Base-by-base conservation (phyloP, 1,284 basidiomycete genomes). In the Cutaneotrichosporon curvatum region DNA sequence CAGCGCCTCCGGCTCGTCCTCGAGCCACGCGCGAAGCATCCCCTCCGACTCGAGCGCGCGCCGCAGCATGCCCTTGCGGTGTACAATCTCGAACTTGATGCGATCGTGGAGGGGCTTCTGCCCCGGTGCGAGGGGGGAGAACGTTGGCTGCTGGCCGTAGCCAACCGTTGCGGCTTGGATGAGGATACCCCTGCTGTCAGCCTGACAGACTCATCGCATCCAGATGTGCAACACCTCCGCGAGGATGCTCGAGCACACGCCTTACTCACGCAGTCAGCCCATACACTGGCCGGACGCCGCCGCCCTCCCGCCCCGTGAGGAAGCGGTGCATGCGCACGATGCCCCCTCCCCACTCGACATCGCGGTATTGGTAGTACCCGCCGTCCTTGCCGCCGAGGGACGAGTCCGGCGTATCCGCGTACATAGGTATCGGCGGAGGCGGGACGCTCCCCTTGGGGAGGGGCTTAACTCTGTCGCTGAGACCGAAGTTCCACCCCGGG, bases 271-370 rank as follows among this genome's bases (percentile, higher is more conserved):
- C 79, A 40, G 87, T 90, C 14, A 89, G 70, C 3, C 86, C 87
- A 54, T 81, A 87, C 1, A 90, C 80, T 14, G 87, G 87, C 59
- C 87, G 87, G 16, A 86, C 79, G 0, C 85, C 85, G 15, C 81
- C 81, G 4, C 77, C 79, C 65, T 90, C 87, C 33, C 85, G 72
- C 0, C 87, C 87, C 0, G 87, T 90, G 35, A 88, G 73, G 71
- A 90, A 89, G 14, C 76, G 74, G 68, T 90, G 87, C 60, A 81
- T 76, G 19, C 85, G 75, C 12, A 80, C 60, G n/a, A 48, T 55
- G 7, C 58, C 55, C 9, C 49, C 37, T 6, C 73, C 72, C 63
- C 77, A 79, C 4, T 71, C 63, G 37, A 77, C 61, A 60, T 87
- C 85, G 32, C 62, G 71, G 49, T 74, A 81, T 0, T 80, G 79